phyloP scores from a whole-genome alignment of 2,329 filamentous ascomycete genomes.

The Sordariomycetes sp. region DNA sequence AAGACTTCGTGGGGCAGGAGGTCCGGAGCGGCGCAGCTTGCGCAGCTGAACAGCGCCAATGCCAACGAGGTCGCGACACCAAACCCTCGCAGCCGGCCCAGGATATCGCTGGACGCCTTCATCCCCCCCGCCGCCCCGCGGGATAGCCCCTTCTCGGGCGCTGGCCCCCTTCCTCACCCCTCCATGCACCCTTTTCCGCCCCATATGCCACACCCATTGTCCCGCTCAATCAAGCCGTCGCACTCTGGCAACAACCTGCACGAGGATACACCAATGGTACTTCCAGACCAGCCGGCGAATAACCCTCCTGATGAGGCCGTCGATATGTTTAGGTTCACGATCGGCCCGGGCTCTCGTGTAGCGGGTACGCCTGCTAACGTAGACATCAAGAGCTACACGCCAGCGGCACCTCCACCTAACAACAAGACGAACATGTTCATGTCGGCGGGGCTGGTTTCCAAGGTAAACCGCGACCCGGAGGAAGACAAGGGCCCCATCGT shows the following conservation, averaged over 20 bases:
- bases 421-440: slow-evolving; percentile 46
- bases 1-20: slow-evolving; percentile 53
- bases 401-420: slow-evolving; percentile 3
- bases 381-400: not conserved
- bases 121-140: slow-evolving; percentile 44
- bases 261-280: slow-evolving; percentile 48
- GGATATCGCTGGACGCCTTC: slow-evolving; percentile 72
- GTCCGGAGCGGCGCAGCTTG: slow-evolving; percentile 44
- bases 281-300: slow-evolving; percentile 6
- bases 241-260: slow-evolving; percentile 70
- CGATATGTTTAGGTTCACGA: not conserved
- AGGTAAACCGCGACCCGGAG: slow-evolving; percentile 79
- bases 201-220: slow-evolving; percentile 67
- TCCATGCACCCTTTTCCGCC: slow-evolving; percentile 37
- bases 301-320: slow-evolving; percentile 16
- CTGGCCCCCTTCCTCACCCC: slow-evolving; percentile 39
- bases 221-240: slow-evolving; percentile 76
- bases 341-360: not conserved
- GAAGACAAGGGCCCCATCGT: slow-evolving; percentile 58
- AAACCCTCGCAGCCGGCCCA: slow-evolving; percentile 50
- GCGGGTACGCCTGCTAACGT: not conserved
- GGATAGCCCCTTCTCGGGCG: slow-evolving; percentile 54
- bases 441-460: slow-evolving; percentile 90
- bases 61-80: slow-evolving; percentile 41
- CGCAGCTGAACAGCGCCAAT: slow-evolving; percentile 22